Percentiles rank a stretch among this genome's conserved stretches.
phyloP scores from a whole-genome alignment of 169 alveolate genomes.

The Toxoplasma gondii region DNA sequence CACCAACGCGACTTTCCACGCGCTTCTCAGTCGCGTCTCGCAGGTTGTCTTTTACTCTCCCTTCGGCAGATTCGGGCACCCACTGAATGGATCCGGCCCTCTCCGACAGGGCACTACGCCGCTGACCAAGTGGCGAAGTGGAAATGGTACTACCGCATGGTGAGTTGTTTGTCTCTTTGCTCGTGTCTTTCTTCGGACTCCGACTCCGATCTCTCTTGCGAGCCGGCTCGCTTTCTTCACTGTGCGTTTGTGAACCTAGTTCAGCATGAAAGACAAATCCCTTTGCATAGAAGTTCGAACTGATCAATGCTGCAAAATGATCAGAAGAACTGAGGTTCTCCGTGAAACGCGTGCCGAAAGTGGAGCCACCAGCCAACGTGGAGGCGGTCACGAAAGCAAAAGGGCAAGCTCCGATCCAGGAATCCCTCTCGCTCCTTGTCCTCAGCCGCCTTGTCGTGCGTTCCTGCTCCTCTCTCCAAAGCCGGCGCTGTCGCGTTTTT shows the following conservation, averaged over 20 bases:
- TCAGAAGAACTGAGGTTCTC: too few species aligned
- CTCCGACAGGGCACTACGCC: conserved; percentile 61
- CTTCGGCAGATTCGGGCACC: conserved; percentile 24
- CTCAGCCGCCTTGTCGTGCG: too few species aligned
- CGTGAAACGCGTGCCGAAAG: too few species aligned
- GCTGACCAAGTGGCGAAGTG: conserved; percentile 77
- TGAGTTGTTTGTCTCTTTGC: not conserved
- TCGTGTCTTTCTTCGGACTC: not conserved
- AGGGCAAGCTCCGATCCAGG: too few species aligned
- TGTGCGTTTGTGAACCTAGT: not conserved
- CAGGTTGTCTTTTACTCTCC: not conserved
- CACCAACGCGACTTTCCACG: not conserved
- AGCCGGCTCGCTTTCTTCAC: not conserved
- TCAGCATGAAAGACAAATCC: too few species aligned
- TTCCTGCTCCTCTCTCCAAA: too few species aligned
- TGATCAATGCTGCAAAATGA: too few species aligned
- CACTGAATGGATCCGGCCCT: conserved; percentile 58
- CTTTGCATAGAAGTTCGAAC: too few species aligned
- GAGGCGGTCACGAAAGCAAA: too few species aligned
- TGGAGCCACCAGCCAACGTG: too few species aligned
- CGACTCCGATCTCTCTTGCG: not conserved
- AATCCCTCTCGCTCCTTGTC: too few species aligned
- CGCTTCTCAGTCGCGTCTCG: not conserved
- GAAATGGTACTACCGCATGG: conserved; percentile 80
- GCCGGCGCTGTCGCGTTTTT: too few species aligned